phyloP scores from a whole-genome alignment of 164 flowering plant genomes.

The Aristolochia fimbriata region DNA sequence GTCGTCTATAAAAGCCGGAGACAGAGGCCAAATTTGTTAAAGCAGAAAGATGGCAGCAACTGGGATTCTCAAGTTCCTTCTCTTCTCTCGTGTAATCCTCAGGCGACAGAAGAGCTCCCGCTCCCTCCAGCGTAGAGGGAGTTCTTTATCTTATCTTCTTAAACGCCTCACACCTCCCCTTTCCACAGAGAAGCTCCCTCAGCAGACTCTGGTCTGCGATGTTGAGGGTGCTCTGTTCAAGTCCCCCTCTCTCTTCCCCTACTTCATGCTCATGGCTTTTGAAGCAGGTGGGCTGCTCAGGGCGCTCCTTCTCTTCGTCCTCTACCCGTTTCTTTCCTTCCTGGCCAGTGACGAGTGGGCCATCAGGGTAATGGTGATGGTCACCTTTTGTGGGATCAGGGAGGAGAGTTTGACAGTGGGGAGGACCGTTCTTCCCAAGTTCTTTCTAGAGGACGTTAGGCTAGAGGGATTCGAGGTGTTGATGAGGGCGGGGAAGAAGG shows the following conservation, averaged over 20 bases:
- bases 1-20: too few relatives aligned
- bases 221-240: conserved; percentile 46
- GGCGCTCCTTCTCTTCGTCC: conserved; percentile 30
- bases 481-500: conserved; percentile 18
- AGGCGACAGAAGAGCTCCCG: too few relatives aligned
- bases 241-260: conserved; percentile 50
- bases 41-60: too few relatives aligned
- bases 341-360: conserved; percentile 19
- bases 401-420: conserved; percentile 26
- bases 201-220: conserved; percentile 6
- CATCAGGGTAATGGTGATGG: conserved; percentile 41
- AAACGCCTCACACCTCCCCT: too few relatives aligned
- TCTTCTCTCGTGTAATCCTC: too few relatives aligned
- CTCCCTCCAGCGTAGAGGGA: too few relatives aligned
- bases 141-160: too few relatives aligned
- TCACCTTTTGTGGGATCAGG: conserved; percentile 46
- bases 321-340: conserved; percentile 33
- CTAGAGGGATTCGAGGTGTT: conserved; percentile 33
- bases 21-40: too few relatives aligned
- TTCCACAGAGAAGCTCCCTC: too few relatives aligned
- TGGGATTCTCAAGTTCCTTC: too few relatives aligned
- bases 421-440: conserved; percentile 53
- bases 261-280: conserved; percentile 48
- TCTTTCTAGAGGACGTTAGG: conserved; percentile 44
- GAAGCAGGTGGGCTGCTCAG: conserved; percentile 52